A percentile compares a stretch with the other conserved stretches of the same genome.
These are phyloP conservation scores for Drechslerella stenobrocha DNA, from an alignment of 2,329 filamentous ascomycete genomes.

Conservation along the genomic window DNA sequence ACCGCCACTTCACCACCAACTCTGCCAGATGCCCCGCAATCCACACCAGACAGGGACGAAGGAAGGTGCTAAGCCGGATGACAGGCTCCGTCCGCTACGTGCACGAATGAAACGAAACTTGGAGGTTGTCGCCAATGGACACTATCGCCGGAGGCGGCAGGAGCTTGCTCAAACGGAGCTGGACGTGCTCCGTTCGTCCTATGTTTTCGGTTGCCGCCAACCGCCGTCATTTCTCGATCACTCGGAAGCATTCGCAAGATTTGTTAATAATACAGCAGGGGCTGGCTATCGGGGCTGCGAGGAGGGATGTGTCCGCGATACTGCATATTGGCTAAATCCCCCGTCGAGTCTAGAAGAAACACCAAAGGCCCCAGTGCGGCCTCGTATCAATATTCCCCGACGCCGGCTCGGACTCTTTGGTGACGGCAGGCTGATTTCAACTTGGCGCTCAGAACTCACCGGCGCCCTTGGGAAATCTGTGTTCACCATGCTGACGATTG, in stretches of 20 bases:
- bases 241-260: neutral
- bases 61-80: slow-evolving; percentile 25
- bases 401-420: too few relatives aligned
- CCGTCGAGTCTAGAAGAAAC: too few relatives aligned
- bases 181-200: slow-evolving; percentile 14
- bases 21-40: slow-evolving; percentile 29
- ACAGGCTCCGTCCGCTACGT: slow-evolving; percentile 25
- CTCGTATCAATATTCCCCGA: too few relatives aligned
- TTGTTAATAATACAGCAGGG: too few relatives aligned
- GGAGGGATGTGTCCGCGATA: too few relatives aligned
- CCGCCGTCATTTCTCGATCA: neutral
- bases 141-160: slow-evolving; percentile 34
- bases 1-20: neutral
- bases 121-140: slow-evolving; percentile 22
- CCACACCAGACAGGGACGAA: slow-evolving; percentile 5
- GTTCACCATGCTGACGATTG: too few relatives aligned
- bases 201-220: slow-evolving; percentile 9
- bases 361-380: too few relatives aligned
- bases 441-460: too few relatives aligned
- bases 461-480: too few relatives aligned
- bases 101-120: slow-evolving; percentile 1
- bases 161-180: slow-evolving; percentile 3
- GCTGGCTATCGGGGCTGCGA: too few relatives aligned
- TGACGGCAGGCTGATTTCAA: too few relatives aligned
- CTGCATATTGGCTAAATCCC: too few relatives aligned